phyloP scores from a whole-genome alignment of 1,139 yeast genomes.

The Saccharomyces hybrid region DNA sequence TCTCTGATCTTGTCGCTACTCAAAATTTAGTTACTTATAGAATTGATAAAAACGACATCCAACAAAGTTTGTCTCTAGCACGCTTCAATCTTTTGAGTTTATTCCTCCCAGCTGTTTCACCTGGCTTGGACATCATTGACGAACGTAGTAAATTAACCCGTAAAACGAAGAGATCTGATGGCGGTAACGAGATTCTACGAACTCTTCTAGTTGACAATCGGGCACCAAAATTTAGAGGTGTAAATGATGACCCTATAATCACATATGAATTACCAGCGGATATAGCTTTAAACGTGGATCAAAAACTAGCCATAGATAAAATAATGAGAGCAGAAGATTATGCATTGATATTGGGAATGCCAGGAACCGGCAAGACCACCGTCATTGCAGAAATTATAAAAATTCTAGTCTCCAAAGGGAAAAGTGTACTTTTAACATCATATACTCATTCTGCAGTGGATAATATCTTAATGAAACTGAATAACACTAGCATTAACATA shows the following conservation, averaged over 20 bases:
- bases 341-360: conserved; percentile 86
- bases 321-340: conserved; percentile 66
- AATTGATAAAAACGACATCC: conserved; percentile 74
- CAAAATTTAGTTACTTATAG: conserved; percentile 39
- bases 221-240: conserved; percentile 37
- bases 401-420: conserved; percentile 49
- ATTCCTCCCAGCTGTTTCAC: conserved; percentile 36
- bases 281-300: conserved; percentile 54
- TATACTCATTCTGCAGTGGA: conserved; percentile 96
- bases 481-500: conserved; percentile 42
- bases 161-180: conserved; percentile 28
- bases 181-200: conserved; percentile 49
- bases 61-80: conserved; percentile 67
- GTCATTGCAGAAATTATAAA: conserved; percentile 71
- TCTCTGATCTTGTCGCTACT: conserved; percentile 5
- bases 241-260: conserved; percentile 21
- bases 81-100: conserved; percentile 66
- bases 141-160: conserved; percentile 11
- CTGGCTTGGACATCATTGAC: conserved; percentile 9
- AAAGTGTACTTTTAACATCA: conserved; percentile 69
- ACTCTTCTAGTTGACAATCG: conserved; percentile 53
- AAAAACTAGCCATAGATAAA: conserved; percentile 54
- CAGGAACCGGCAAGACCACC: conserved; percentile 97
- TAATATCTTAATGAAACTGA: conserved; percentile 69
- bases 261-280: conserved; percentile 18